Conservation (phyloP, 148 eudicot species). For the Heliamphora exappendiculata region DNA sequence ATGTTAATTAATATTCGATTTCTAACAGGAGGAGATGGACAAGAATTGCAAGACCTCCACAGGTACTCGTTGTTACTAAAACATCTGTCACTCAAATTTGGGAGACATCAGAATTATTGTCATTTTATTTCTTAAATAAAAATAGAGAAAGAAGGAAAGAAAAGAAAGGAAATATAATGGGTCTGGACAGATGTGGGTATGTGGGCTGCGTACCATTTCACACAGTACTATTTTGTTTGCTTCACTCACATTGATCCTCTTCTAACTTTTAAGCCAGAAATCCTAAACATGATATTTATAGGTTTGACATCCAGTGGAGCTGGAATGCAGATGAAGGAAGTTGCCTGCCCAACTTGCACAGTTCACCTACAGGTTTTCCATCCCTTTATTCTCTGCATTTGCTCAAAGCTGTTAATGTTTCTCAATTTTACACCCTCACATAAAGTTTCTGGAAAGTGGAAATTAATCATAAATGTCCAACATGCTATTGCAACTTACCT, state of each 20-base stretch:
- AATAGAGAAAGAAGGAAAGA: background rate
- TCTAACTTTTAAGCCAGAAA: too few relatives aligned
- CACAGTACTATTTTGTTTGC: background rate
- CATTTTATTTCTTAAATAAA: background rate
- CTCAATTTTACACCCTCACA: background rate
- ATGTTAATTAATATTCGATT: slow-evolving; percentile 4
- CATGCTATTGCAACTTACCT: background rate
- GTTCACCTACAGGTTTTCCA: slow-evolving; percentile 77
- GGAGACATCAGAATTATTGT: background rate
- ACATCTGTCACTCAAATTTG: background rate
- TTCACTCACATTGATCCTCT: background rate
- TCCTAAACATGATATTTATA: slow-evolving; percentile 19
- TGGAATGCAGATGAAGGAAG: slow-evolving; percentile 61
- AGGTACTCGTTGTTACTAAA: slow-evolving; percentile 36
- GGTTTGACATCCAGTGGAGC: slow-evolving; percentile 49
- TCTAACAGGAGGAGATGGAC: slow-evolving; percentile 80
- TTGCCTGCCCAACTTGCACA: slow-evolving; percentile 93
- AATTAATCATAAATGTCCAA: background rate
- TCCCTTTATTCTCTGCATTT: background rate
- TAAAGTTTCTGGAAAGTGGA: background rate
- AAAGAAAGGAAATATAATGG: background rate
- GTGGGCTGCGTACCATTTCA: background rate
- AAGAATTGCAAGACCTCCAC: slow-evolving; percentile 52
- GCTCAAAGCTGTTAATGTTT: background rate
- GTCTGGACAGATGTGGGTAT: background rate